phyloP scores from a whole-genome alignment of 768 basidiomycete species.

The Mycena floridula region DNA sequence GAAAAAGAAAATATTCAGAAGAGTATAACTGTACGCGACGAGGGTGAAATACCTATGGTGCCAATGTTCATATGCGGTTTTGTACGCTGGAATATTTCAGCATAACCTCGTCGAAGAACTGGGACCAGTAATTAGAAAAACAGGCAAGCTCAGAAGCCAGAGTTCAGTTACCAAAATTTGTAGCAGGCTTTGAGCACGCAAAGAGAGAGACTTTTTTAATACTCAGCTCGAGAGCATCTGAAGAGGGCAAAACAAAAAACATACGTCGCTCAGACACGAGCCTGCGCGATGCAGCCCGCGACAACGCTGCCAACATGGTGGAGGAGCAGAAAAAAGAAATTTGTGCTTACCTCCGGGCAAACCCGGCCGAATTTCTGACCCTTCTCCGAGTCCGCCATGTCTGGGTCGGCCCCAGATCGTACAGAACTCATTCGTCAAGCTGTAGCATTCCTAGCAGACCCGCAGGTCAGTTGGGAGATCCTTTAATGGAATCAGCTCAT shows the following conservation, averaged over 20 bases:
- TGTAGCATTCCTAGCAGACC: constrained; percentile 79
- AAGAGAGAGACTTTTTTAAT: constrained; percentile 21
- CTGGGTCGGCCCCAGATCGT: constrained; percentile 52
- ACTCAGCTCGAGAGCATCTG: too few species aligned
- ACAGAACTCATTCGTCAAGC: constrained; percentile 77
- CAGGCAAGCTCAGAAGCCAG: constrained; percentile 5
- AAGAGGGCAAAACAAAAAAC: constrained; percentile 7
- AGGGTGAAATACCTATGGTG: constrained; percentile 63
- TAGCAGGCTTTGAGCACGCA: constrained; percentile 29
- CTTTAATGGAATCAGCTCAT: neutral
- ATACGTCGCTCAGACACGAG: constrained; percentile 41
- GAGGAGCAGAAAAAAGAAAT: neutral
- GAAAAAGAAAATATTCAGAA: constrained; percentile 1
- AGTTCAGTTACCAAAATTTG: constrained; percentile 22
- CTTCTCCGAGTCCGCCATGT: constrained; percentile 33
- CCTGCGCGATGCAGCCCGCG: constrained; percentile 42
- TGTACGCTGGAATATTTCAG: constrained; percentile 66
- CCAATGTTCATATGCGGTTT: constrained; percentile 97
- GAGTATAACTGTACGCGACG: constrained; percentile 4
- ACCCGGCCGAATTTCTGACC: too few species aligned
- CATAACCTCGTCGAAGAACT: constrained; percentile 67
- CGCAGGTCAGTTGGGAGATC: constrained; percentile 45
- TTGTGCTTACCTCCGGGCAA: neutral
- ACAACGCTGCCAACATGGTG: constrained; percentile 43
- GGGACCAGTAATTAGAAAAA: constrained; percentile 1